phyloP scores from a whole-genome alignment of 2,329 filamentous ascomycete genomes.

The Phialophora expanda region DNA sequence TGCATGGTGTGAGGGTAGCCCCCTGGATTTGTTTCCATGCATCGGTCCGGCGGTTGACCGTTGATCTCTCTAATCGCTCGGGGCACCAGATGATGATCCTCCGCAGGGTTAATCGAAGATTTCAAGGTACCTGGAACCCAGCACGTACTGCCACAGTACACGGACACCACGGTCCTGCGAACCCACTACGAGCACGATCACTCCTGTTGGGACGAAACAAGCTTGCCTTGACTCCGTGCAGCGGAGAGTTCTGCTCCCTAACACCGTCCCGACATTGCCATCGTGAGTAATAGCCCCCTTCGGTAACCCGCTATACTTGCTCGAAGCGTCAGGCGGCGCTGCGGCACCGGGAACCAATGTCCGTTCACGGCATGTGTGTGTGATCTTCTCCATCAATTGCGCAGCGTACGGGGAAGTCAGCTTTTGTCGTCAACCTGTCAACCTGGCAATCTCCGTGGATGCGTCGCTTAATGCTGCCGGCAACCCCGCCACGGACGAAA shows the following conservation, averaged over 20 bases:
- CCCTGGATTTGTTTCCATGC: slow-evolving; percentile 1
- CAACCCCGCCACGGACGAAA: background rate
- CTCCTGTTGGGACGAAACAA: background rate
- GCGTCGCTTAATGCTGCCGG: background rate
- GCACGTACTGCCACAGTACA: background rate
- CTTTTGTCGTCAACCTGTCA: background rate
- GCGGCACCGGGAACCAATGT: background rate
- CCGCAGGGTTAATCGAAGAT: background rate
- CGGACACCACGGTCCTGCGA: background rate
- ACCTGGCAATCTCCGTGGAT: background rate
- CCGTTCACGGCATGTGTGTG: background rate
- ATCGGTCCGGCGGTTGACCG: background rate
- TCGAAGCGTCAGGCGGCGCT: background rate
- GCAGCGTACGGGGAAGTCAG: background rate
- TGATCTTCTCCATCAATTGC: background rate
- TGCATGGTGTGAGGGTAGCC: background rate
- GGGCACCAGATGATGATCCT: background rate
- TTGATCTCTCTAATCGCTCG: background rate
- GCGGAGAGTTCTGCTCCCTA: background rate
- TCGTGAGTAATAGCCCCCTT: slow-evolving; percentile 2
- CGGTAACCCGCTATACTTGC: background rate
- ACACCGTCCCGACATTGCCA: background rate
- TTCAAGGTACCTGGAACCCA: background rate
- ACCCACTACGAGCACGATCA: background rate
- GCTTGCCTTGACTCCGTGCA: background rate